These are phyloP conservation scores for Globisporangium paroecandrum DNA, from an alignment of 352 stramenopile species.

Conservation along the genomic window DNA sequence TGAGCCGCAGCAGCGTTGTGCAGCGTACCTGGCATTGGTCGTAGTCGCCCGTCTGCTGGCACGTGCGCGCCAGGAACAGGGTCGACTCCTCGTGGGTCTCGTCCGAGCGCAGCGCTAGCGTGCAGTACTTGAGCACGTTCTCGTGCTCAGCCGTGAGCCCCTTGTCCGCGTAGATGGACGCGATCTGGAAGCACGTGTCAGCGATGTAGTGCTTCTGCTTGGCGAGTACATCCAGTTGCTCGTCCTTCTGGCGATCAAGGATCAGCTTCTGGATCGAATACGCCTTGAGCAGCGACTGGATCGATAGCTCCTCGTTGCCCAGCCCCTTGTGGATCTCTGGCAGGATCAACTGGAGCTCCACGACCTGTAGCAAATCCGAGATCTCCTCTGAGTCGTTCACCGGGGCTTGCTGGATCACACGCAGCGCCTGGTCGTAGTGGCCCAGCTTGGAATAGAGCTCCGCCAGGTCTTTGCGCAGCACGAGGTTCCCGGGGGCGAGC, in stretches of 20 bases:
- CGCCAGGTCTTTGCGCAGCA: slow-evolving; percentile 87
- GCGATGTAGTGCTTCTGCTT: slow-evolving; percentile 72
- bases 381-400: slow-evolving; percentile 65
- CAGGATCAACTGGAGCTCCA: slow-evolving; percentile 74
- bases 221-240: slow-evolving; percentile 74
- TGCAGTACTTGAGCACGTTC: slow-evolving; percentile 80
- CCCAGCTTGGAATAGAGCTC: slow-evolving; percentile 87
- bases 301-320: slow-evolving; percentile 62
- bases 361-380: slow-evolving; percentile 58
- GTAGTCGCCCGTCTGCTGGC: slow-evolving; percentile 69
- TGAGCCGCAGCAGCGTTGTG: slow-evolving; percentile 75
- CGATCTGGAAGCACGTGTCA: slow-evolving; percentile 85
- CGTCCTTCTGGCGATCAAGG: slow-evolving; percentile 74
- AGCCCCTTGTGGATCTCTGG: slow-evolving; percentile 76
- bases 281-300: slow-evolving; percentile 78
- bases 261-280: slow-evolving; percentile 85
- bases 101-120: slow-evolving; percentile 70
- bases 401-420: slow-evolving; percentile 74
- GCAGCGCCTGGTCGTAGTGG: slow-evolving; percentile 80
- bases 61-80: slow-evolving; percentile 72
- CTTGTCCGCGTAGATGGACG: slow-evolving; percentile 55
- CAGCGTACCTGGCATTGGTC: slow-evolving; percentile 87
- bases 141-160: slow-evolving; percentile 28
- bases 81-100: slow-evolving; percentile 83
- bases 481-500: slow-evolving; percentile 63